phyloP scores from a whole-genome alignment of 306 rosid species.

The Casuarina glauca region DNA sequence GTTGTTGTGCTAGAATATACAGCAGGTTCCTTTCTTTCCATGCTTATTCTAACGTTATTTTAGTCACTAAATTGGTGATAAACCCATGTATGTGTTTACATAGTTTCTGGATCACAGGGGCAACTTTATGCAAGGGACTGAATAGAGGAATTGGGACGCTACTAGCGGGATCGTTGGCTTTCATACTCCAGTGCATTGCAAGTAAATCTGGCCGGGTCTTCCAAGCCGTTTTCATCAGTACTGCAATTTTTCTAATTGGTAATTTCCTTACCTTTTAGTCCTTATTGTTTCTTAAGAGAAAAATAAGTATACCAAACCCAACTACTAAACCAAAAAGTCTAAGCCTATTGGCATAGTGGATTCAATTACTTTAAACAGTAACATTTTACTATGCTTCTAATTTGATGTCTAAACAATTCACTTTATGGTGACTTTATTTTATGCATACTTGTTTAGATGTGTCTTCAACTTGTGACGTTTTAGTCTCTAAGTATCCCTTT shows the following conservation, averaged over 20 bases:
- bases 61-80: slow-evolving; percentile 7
- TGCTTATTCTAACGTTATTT: background rate
- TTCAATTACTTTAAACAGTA: too few relatives aligned
- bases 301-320: too few relatives aligned
- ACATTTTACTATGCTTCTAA: too few relatives aligned
- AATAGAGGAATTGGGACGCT: slow-evolving; percentile 94
- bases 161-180: slow-evolving; percentile 78
- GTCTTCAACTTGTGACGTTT: too few relatives aligned
- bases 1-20: slow-evolving; percentile 97
- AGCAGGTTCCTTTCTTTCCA: slow-evolving; percentile 50
- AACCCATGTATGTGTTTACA: background rate
- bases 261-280: background rate
- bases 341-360: too few relatives aligned
- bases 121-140: slow-evolving; percentile 95
- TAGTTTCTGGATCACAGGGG: slow-evolving; percentile 49
- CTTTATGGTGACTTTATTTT: too few relatives aligned
- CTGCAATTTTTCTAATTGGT: slow-evolving; percentile 83
- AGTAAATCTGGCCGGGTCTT: slow-evolving; percentile 36
- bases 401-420: too few relatives aligned
- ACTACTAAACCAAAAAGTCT: too few relatives aligned
- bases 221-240: slow-evolving; percentile 72
- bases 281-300: too few relatives aligned
- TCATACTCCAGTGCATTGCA: slow-evolving; percentile 61
- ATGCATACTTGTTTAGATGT: too few relatives aligned
- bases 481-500: too few relatives aligned